Conservation (phyloP, 805 yeast species). For the Millerozyma acaciae region DNA sequence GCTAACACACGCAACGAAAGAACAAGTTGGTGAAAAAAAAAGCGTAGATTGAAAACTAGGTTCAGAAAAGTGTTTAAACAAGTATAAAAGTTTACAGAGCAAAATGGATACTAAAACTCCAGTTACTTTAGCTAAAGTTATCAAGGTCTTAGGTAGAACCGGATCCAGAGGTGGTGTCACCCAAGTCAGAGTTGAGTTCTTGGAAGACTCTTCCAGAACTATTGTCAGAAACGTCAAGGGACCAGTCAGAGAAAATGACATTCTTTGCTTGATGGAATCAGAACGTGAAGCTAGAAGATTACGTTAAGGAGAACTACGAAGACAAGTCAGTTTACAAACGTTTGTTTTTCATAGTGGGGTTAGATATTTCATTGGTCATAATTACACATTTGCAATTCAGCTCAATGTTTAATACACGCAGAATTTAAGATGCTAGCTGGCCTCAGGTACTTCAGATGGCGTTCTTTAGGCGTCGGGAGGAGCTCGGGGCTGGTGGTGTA, state of each 20-base stretch:
- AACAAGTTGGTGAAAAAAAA: slow-evolving; percentile 1
- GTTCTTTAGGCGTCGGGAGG: too few species aligned
- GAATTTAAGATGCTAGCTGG: slow-evolving; percentile 3
- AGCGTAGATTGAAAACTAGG: background rate
- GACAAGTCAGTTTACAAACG: slow-evolving; percentile 1
- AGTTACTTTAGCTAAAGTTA: slow-evolving; percentile 96
- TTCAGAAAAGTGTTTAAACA: background rate
- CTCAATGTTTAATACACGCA: slow-evolving; percentile 6
- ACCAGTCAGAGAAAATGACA: slow-evolving; percentile 50
- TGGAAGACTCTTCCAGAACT: slow-evolving; percentile 46
- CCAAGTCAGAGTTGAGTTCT: slow-evolving; percentile 48
- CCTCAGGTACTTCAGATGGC: too few species aligned
- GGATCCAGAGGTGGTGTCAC: slow-evolving; percentile 95
- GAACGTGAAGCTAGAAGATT: slow-evolving; percentile 97
- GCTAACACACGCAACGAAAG: too few species aligned
- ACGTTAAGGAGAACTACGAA: slow-evolving; percentile 49
- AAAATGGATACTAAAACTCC: slow-evolving; percentile 54
- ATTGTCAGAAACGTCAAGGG: slow-evolving; percentile 50
- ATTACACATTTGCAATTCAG: slow-evolving; percentile 2
- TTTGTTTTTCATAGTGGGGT: slow-evolving; percentile 4
- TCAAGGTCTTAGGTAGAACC: slow-evolving; percentile 98
- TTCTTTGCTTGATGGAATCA: slow-evolving; percentile 96
- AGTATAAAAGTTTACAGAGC: slow-evolving; percentile 1
- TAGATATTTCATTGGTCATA: slow-evolving; percentile 5
- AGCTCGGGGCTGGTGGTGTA: too few species aligned